Evolutionary conservation across 345 rosid genomes (phyloP).

Genomic region (Linum lewisii): DNA sequence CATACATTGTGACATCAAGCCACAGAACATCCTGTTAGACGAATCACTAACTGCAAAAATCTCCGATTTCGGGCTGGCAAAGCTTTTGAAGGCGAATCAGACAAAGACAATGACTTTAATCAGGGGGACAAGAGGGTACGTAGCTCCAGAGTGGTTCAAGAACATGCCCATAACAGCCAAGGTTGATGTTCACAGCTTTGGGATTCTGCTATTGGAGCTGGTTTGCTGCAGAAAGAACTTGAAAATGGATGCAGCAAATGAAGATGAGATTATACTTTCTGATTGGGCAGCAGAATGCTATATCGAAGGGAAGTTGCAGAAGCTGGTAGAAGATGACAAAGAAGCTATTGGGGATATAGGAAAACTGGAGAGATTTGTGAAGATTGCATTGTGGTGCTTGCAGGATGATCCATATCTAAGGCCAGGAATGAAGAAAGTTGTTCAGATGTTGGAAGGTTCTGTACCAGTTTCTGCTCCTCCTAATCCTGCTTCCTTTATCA

Average conservation of each 20-base stretch:
- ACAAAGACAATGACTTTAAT: conserved; percentile 20
- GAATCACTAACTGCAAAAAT: conserved; percentile 16
- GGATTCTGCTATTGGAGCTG: conserved; percentile 30
- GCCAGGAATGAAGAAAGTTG: conserved; percentile 34
- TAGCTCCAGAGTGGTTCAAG: conserved; percentile 38
- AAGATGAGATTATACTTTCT: conserved; percentile 18
- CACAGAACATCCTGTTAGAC: conserved; percentile 29
- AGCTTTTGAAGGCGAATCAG: conserved; percentile 22
- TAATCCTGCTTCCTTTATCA: conserved; percentile 16
- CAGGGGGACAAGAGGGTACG: conserved; percentile 34
- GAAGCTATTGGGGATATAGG: conserved; percentile 29
- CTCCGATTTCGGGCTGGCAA: conserved; percentile 33
- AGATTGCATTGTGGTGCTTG: conserved; percentile 51
- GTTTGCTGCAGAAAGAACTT: conserved; percentile 25
- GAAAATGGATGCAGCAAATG: conserved; percentile 8
- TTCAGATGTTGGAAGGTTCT: conserved; percentile 31
- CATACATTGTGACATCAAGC: conserved; percentile 37
- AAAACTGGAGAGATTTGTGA: conserved; percentile 32
- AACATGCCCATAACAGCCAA: conserved; percentile 32
- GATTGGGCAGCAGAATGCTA: conserved; percentile 47
- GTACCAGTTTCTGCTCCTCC: conserved; percentile 25
- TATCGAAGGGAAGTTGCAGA: conserved; percentile 14
- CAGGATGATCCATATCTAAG: conserved; percentile 40
- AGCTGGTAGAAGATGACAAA: conserved; percentile 25
- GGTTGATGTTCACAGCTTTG: conserved; percentile 40